phyloP scores from a whole-genome alignment of 805 yeast genomes.

The Kockiozyma suomiensis region DNA sequence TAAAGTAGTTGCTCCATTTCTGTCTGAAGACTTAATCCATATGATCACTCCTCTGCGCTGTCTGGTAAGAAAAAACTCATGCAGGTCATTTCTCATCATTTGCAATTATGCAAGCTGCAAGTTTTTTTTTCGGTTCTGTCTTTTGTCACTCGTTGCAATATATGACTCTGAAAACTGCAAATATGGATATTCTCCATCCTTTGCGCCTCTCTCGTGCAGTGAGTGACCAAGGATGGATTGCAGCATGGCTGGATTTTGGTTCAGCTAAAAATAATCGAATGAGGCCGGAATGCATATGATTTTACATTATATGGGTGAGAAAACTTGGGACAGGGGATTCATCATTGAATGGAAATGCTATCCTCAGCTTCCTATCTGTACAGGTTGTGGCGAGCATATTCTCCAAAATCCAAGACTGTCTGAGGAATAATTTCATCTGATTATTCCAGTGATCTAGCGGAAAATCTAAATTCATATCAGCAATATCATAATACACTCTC shows the following conservation, averaged over 20 bases:
- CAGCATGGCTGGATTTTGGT: slow-evolving; percentile 21
- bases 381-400: slow-evolving; percentile 20
- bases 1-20: neutral
- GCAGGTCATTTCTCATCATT: neutral
- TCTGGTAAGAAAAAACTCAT: neutral
- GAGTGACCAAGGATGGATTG: neutral
- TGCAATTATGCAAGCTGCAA: neutral
- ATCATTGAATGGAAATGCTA: slow-evolving; percentile 6
- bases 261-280: neutral
- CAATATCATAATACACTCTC: too few relatives aligned
- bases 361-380: slow-evolving; percentile 1
- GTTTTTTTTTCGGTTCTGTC: neutral
- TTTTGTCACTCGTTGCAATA: slow-evolving; percentile 12
- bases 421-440: too few relatives aligned
- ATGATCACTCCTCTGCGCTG: neutral
- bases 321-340: neutral
- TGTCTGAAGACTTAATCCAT: neutral
- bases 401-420: neutral
- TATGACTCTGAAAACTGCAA: neutral
- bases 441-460: too few relatives aligned
- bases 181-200: neutral
- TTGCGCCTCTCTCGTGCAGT: slow-evolving; percentile 9
- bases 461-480: too few relatives aligned
- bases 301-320: neutral
- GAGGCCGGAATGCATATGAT: slow-evolving; percentile 6